Evolutionary conservation across 176 grass and related monocot genomes (phyloP).

Genomic region (Hordeum marinum): DNA sequence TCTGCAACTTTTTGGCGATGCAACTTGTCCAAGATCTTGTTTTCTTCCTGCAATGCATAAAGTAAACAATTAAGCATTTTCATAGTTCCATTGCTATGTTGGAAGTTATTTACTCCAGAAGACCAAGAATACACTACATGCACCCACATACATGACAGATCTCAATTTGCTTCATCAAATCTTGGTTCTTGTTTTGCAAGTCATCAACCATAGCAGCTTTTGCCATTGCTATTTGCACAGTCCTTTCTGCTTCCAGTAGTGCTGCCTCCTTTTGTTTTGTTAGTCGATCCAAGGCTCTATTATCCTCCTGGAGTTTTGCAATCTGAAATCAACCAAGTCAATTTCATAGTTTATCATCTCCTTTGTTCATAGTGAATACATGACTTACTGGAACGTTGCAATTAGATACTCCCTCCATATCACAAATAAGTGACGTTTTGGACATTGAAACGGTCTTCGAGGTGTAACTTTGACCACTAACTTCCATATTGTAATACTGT

Average conservation of each 20-base stretch:
- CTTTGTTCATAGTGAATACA: slow-evolving; percentile 10
- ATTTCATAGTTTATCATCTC: slow-evolving; percentile 18
- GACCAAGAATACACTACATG: slow-evolving; percentile 15
- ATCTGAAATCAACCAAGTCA: slow-evolving; percentile 50
- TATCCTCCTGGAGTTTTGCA: slow-evolving; percentile 87
- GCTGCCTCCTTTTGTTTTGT: slow-evolving; percentile 98
- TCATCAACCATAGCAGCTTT: slow-evolving; percentile 99
- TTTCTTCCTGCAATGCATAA: slow-evolving; percentile 79
- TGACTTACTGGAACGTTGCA: not conserved
- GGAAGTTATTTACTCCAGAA: slow-evolving; percentile 11
- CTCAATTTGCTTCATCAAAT: slow-evolving; percentile 97
- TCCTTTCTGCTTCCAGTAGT: slow-evolving; percentile 87
- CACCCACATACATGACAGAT: slow-evolving; percentile 75
- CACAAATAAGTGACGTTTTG: not conserved
- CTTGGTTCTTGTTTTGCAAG: slow-evolving; percentile 98
- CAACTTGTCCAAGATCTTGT: slow-evolving; percentile 96
- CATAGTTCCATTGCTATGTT: not conserved
- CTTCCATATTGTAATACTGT: not conserved
- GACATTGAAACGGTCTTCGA: not conserved
- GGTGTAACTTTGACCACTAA: not conserved
- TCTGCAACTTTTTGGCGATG: slow-evolving; percentile 96
- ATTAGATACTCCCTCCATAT: not conserved
- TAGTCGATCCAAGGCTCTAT: slow-evolving; percentile 90
- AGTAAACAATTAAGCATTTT: not conserved
- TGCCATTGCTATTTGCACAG: slow-evolving; percentile 79